Evolutionary conservation across 2,329 filamentous ascomycete species (phyloP).

Genomic region (Cercospora beticola): DNA sequence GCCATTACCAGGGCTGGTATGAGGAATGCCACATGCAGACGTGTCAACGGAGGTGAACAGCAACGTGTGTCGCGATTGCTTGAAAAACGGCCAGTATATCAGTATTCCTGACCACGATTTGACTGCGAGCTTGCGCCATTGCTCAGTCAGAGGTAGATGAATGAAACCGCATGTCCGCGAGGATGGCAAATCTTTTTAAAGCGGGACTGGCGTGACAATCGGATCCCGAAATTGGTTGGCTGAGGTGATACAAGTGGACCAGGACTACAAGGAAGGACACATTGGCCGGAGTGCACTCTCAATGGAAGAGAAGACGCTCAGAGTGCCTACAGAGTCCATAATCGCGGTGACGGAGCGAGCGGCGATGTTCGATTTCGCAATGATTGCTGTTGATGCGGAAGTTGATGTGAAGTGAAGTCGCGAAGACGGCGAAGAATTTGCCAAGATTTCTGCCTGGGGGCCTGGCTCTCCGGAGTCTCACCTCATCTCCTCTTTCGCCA

Average conservation of each 20-base stretch:
- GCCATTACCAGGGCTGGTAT: background rate
- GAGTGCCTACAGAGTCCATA: too few species aligned
- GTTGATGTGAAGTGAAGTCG: background rate
- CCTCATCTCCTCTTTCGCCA: background rate
- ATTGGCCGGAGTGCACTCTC: background rate
- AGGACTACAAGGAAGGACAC: background rate
- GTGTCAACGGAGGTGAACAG: background rate
- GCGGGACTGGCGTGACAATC: conserved; percentile 1
- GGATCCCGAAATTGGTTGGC: conserved; percentile 2
- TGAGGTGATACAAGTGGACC: conserved; percentile 6
- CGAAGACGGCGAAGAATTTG: background rate
- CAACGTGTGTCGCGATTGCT: background rate
- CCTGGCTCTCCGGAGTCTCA: background rate
- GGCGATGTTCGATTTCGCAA: background rate
- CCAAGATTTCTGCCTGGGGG: background rate
- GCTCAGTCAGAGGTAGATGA: background rate
- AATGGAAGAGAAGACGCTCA: background rate
- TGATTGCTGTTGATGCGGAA: background rate
- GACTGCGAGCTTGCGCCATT: background rate
- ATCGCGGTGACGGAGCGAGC: background rate
- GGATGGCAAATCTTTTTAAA: background rate
- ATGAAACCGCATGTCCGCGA: background rate
- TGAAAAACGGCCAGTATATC: background rate
- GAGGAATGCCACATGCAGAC: background rate
- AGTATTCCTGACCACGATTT: background rate